Conservation (phyloP, 2,329 filamentous ascomycete species). For the Diaporthe sp. region DNA sequence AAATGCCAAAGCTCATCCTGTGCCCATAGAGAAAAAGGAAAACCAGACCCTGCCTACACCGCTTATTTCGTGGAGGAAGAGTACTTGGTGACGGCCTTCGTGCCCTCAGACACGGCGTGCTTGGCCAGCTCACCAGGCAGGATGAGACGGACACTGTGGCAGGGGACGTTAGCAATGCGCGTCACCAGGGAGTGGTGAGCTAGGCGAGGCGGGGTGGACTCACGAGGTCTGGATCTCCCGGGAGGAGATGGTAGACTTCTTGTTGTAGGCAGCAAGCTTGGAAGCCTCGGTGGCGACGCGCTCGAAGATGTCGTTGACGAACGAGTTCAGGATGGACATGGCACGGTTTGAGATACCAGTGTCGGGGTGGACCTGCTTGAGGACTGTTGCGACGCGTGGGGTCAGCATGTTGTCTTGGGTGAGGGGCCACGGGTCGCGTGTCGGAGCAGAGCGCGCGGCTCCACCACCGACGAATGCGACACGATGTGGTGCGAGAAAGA, state of each 20-base stretch:
- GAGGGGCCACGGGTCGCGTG: slow-evolving; percentile 16
- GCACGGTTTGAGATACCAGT: slow-evolving; percentile 99
- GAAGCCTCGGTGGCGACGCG: slow-evolving; percentile 98
- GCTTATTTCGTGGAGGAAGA: slow-evolving; percentile 98
- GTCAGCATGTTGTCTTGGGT: slow-evolving; percentile 48
- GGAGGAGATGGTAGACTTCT: slow-evolving; percentile 99
- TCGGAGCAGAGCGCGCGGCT: background rate
- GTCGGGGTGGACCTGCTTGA: slow-evolving; percentile 99
- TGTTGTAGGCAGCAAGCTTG: slow-evolving; percentile 99
- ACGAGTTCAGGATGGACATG: slow-evolving; percentile 99
- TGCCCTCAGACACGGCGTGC: slow-evolving; percentile 99
- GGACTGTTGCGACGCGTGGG: slow-evolving; percentile 69
- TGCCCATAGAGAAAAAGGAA: slow-evolving; percentile 69
- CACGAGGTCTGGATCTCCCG: slow-evolving; percentile 98
- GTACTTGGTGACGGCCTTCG: slow-evolving; percentile 99
- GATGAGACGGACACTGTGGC: slow-evolving; percentile 85
- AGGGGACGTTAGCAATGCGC: slow-evolving; percentile 9
- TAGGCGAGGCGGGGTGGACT: slow-evolving; percentile 55
- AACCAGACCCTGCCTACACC: slow-evolving; percentile 55
- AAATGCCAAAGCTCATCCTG: slow-evolving; percentile 68
- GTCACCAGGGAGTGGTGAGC: slow-evolving; percentile 45
- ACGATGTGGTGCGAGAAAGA: slow-evolving; percentile 34
- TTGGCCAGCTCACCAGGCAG: slow-evolving; percentile 98
- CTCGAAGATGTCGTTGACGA: slow-evolving; percentile 99
- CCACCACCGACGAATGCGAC: slow-evolving; percentile 13